These are phyloP conservation scores for Fusarium globosum DNA, from an alignment of 2,329 filamentous ascomycete genomes.

Conservation along the genomic window DNA sequence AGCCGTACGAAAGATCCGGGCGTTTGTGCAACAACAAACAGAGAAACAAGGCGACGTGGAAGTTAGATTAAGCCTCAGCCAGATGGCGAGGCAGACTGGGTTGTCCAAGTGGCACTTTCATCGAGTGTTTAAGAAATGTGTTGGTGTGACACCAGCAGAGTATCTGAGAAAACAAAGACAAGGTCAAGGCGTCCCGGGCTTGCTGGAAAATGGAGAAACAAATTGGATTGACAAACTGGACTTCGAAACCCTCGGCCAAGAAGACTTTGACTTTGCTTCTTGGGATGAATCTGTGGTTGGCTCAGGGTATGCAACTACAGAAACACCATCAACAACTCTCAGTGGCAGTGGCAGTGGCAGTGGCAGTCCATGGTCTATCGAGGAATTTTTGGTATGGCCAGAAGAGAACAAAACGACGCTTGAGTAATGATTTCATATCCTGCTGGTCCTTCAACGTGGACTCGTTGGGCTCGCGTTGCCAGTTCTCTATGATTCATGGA, in stretches of 20 bases:
- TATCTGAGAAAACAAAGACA: conserved; percentile 44
- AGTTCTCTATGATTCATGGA: background rate
- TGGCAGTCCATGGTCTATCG: conserved; percentile 38
- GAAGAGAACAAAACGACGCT: background rate
- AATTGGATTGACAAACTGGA: conserved; percentile 29
- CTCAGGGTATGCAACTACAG: conserved; percentile 13
- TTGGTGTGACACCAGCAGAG: conserved; percentile 59
- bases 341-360: conserved; percentile 24
- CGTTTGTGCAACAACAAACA: conserved; percentile 47
- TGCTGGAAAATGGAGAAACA: background rate
- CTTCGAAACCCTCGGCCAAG: conserved; percentile 1
- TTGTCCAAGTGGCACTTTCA: conserved; percentile 69
- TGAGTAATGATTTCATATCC: background rate
- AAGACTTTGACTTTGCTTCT: conserved; percentile 27
- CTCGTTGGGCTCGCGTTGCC: background rate
- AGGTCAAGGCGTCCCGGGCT: conserved; percentile 1
- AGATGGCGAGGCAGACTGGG: conserved; percentile 62
- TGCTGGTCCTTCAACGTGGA: background rate
- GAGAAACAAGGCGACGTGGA: conserved; percentile 23
- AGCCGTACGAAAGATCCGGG: conserved; percentile 56
- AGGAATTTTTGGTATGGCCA: conserved; percentile 41
- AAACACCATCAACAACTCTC: conserved; percentile 12
- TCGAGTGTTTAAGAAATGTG: conserved; percentile 66
- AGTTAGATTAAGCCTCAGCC: conserved; percentile 52
- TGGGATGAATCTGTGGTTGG: conserved; percentile 30